These are phyloP conservation scores for Pseudofabraea citricarpa DNA, from an alignment of 2,329 filamentous ascomycete genomes.

Conservation along the genomic window DNA sequence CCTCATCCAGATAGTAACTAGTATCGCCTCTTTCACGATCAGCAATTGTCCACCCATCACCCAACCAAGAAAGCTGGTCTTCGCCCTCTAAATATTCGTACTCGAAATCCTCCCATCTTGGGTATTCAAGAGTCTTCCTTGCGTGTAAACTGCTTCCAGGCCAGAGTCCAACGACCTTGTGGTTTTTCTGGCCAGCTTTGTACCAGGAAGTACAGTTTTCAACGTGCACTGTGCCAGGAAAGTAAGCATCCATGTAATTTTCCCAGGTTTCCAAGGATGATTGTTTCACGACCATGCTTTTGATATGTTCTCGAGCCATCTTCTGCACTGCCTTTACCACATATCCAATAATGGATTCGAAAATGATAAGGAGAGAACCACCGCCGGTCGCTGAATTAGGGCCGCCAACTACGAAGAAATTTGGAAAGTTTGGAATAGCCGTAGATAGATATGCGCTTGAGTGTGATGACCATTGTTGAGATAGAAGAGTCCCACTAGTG, in stretches of 20 bases:
- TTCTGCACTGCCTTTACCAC: conserved; percentile 51
- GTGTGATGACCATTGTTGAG: conserved; percentile 19
- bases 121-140: conserved; percentile 47
- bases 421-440: conserved; percentile 3
- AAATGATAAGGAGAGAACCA: conserved; percentile 55
- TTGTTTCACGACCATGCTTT: conserved; percentile 35
- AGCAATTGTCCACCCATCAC: conserved; percentile 1
- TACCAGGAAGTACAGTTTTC: conserved; percentile 67
- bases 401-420: conserved; percentile 2
- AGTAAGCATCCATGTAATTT: conserved; percentile 51
- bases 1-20: background rate
- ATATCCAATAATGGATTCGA: conserved; percentile 62
- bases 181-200: conserved; percentile 45
- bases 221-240: conserved; percentile 46
- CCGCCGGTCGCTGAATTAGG: conserved; percentile 2
- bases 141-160: conserved; percentile 60
- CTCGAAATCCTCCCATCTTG: conserved; percentile 52
- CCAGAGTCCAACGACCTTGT: conserved; percentile 27
- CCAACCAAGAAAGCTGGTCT: conserved; percentile 1
- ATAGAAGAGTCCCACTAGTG: conserved; percentile 1
- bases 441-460: conserved; percentile 1
- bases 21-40: conserved; percentile 1
- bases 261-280: conserved; percentile 53
- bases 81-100: conserved; percentile 24
- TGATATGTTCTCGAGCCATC: conserved; percentile 46